These are phyloP conservation scores for Sarocladium kiliense DNA, from an alignment of 2,329 filamentous ascomycete species.

Conservation along the genomic window DNA sequence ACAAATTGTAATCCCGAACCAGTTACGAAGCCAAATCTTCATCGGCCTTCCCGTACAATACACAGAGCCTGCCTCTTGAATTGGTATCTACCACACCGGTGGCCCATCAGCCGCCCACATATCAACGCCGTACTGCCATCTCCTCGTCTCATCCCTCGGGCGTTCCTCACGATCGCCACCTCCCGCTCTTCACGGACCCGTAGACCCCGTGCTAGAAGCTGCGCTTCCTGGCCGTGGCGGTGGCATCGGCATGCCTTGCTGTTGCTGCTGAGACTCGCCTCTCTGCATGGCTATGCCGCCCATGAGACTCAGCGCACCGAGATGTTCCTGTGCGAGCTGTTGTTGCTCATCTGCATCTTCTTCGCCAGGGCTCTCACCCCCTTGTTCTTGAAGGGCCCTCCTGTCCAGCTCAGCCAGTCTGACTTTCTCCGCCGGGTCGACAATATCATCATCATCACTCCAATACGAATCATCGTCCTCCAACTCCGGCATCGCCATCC, in stretches of 20 bases:
- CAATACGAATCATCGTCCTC: slow-evolving; percentile 56
- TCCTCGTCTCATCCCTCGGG: background rate
- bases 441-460: slow-evolving; percentile 61
- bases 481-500: slow-evolving; percentile 58
- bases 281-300: slow-evolving; percentile 35
- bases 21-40: too few species aligned
- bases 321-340: slow-evolving; percentile 8
- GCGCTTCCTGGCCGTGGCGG: slow-evolving; percentile 32
- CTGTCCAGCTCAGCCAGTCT: slow-evolving; percentile 45
- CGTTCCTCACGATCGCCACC: background rate
- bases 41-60: background rate
- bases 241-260: slow-evolving; percentile 18
- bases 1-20: too few species aligned
- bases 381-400: slow-evolving; percentile 32
- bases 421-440: slow-evolving; percentile 56
- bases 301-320: slow-evolving; percentile 19
- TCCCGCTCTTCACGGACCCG: slow-evolving; percentile 25
- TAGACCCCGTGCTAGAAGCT: slow-evolving; percentile 38
- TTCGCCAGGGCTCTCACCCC: background rate
- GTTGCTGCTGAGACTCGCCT: slow-evolving; percentile 15
- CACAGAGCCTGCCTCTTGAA: background rate
- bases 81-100: background rate
- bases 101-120: background rate
- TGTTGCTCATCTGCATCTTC: slow-evolving; percentile 1
- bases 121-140: background rate